phyloP scores from a whole-genome alignment of 768 basidiomycete genomes.

The Hypholoma fasciculare region DNA sequence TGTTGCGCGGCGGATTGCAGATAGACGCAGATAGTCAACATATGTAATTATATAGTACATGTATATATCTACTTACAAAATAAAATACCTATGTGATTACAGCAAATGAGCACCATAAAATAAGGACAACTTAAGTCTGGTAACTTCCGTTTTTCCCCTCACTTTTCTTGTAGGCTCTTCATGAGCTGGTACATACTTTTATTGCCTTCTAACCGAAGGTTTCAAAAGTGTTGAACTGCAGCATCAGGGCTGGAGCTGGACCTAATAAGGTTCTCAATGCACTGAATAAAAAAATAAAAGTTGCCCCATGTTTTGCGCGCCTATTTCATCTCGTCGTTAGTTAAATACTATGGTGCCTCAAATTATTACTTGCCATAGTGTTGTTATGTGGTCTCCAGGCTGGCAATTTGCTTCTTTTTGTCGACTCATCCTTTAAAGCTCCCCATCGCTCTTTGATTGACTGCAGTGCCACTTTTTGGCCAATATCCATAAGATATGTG shows the following conservation, averaged over 20 bases:
- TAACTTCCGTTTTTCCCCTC: neutral
- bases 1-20: no score
- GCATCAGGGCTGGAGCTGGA: neutral
- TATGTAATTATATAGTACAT: no score
- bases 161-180: neutral
- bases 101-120: no score
- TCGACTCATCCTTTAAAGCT: constrained; percentile 3
- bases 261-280: constrained; percentile 4
- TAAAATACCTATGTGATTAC: no score
- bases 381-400: constrained; percentile 7
- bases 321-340: neutral
- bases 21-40: no score
- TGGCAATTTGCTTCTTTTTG: constrained; percentile 5
- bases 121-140: no score
- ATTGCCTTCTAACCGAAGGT: neutral
- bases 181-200: neutral
- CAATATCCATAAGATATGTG: constrained; percentile 4
- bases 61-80: no score
- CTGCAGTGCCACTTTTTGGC: constrained; percentile 2
- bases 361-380: neutral
- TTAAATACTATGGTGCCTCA: neutral
- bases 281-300: constrained; percentile 9
- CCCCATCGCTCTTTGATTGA: constrained; percentile 10
- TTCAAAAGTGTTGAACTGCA: constrained; percentile 7
- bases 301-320: constrained; percentile 7